Base-by-base conservation (phyloP, 2,329 filamentous ascomycete species). In the Epichloe amarillans region DNA sequence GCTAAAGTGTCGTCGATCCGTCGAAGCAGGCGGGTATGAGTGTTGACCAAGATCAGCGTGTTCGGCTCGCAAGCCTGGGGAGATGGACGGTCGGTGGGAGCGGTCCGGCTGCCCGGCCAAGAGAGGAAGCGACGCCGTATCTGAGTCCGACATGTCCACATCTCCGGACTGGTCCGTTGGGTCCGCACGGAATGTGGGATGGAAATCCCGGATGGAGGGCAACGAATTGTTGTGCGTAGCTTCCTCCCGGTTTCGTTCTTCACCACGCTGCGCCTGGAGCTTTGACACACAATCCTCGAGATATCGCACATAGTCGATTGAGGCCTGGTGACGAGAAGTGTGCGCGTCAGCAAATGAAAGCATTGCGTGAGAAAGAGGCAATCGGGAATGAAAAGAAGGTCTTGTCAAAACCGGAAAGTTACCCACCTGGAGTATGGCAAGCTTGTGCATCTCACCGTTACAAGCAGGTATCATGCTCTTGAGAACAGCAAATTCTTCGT, bases 391-490 rank as follows among this genome's bases (percentile, higher is more conserved):
- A 36, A 7, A 47, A 47, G 8, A 26, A 40, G 11, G 42, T 26
- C 23, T n/a, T 14, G 15, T n/a, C 42, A 44, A 35, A 12, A 4
- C 33, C 33, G 7, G 19, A 7, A 33, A 33, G 8, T 30, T 3
- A 66, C 76, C 56, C 66, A 94, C 90, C 80, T 96, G 89, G 47
- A 97, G 70, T 58, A 97, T 96, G 15, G 90, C 89, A 52, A 97
- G 72, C 69, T 98, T 98, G 68, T 97, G 93, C 93, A 97, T 97
- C 62, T 97, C 91, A 6, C 89, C 90, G n/a, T 79, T 82, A 66
- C 93, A 97, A 2, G 93, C 91, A 0, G 93, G 93, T 52, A 97
- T 94, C 86, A 98, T 89, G 60, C 84, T 80, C 69, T 97, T 97
- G 57, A 97, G 71, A 15, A 94, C 85, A 2, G 82, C 86, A 70